These are phyloP conservation scores for Drechslerella stenobrocha DNA, from an alignment of 2,329 filamentous ascomycete genomes.

Conservation along the genomic window DNA sequence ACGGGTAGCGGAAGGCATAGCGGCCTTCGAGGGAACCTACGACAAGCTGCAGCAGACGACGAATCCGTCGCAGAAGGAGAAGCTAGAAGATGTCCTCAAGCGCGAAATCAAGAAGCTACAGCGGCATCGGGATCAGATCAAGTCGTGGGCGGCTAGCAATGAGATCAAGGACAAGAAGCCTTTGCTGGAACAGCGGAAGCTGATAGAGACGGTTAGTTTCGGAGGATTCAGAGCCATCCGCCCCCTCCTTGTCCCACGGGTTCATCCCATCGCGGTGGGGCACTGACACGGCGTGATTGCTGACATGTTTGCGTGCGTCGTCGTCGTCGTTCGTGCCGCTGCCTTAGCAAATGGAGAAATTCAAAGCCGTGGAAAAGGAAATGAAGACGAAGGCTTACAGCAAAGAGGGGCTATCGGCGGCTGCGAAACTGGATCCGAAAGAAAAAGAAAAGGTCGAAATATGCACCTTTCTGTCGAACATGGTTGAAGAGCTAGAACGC, in stretches of 20 bases:
- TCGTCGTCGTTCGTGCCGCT: not conserved
- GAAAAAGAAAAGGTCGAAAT: conserved; percentile 92
- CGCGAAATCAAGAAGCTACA: conserved; percentile 99
- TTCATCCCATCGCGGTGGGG: conserved; percentile 16
- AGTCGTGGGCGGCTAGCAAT: conserved; percentile 97
- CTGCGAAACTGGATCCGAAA: conserved; percentile 92
- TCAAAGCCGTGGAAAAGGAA: conserved; percentile 99
- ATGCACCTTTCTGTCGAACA: conserved; percentile 78
- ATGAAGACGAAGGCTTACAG: conserved; percentile 99
- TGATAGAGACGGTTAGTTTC: conserved; percentile 87
- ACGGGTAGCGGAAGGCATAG: conserved; percentile 90
- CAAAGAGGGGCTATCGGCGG: conserved; percentile 91
- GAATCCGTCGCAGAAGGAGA: conserved; percentile 96
- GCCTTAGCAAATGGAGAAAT: conserved; percentile 94
- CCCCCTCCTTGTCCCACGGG: conserved; percentile 16
- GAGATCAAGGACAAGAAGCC: conserved; percentile 99
- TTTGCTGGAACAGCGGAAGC: conserved; percentile 85
- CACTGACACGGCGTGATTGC: conserved; percentile 9
- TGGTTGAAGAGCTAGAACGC: conserved; percentile 89
- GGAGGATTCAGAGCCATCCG: conserved; percentile 40
- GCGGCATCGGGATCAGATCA: conserved; percentile 95
- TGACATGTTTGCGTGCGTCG: conserved; percentile 29
- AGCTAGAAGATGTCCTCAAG: conserved; percentile 89
- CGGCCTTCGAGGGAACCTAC: conserved; percentile 90
- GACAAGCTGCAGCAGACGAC: conserved; percentile 94